These are phyloP conservation scores for Periconia macrospinosa DNA, from an alignment of 2,329 filamentous ascomycete species.

Conservation along the genomic window DNA sequence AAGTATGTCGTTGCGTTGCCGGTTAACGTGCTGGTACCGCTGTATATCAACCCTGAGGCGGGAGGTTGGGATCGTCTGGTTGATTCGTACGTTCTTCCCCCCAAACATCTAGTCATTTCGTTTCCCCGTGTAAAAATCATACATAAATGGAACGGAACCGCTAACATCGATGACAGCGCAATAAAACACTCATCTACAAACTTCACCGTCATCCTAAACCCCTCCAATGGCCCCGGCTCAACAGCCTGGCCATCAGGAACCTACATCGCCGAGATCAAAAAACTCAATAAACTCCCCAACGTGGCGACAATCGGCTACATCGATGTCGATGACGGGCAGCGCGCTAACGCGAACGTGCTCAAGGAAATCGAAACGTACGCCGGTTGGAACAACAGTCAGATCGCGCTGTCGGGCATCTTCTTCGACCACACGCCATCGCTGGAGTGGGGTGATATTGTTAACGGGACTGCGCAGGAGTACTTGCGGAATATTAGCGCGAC, in stretches of 20 bases:
- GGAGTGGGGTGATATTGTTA: slow-evolving; percentile 1
- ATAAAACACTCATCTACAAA: slow-evolving; percentile 41
- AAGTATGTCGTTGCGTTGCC: slow-evolving; percentile 23
- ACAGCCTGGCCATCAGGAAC: slow-evolving; percentile 44
- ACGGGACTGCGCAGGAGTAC: slow-evolving; percentile 13
- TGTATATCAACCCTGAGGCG: slow-evolving; percentile 51
- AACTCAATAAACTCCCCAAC: slow-evolving; percentile 47
- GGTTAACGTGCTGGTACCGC: slow-evolving; percentile 48
- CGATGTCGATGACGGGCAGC: slow-evolving; percentile 47
- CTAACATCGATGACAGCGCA: slow-evolving; percentile 10
- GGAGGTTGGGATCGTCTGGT: slow-evolving; percentile 41
- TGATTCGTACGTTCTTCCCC: slow-evolving; percentile 16
- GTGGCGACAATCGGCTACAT: slow-evolving; percentile 55
- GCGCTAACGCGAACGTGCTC: slow-evolving; percentile 17
- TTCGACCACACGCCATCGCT: slow-evolving; percentile 52
- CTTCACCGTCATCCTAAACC: slow-evolving; percentile 56
- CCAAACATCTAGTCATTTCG: background rate
- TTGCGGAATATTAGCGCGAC: slow-evolving; percentile 24
- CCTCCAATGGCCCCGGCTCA: slow-evolving; percentile 48
- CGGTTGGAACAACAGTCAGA: slow-evolving; percentile 47
- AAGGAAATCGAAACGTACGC: slow-evolving; percentile 52
- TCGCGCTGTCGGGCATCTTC: slow-evolving; percentile 51
- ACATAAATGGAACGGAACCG: background rate
- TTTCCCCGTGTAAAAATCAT: background rate
- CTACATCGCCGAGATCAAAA: slow-evolving; percentile 47